phyloP scores from a whole-genome alignment of 306 rosid species.

The Mimosa bimucronata region DNA sequence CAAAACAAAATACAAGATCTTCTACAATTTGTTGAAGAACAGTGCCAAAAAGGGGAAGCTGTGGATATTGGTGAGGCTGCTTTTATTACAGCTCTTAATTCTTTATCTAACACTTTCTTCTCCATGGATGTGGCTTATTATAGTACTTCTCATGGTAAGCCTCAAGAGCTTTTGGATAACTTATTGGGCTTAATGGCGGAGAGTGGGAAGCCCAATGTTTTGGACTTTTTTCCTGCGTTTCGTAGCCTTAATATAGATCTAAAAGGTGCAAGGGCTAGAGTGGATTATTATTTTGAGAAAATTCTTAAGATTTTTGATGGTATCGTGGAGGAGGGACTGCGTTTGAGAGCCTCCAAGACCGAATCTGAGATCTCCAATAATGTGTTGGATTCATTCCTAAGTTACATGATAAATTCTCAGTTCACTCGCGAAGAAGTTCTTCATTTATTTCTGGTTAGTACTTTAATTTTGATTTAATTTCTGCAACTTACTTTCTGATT shows the following conservation, averaged over 20 bases:
- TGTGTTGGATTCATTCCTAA: conserved; percentile 30
- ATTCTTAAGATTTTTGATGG: conserved; percentile 8
- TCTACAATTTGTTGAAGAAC: neutral
- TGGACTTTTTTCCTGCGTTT: conserved; percentile 29
- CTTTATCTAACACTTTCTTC: conserved; percentile 49
- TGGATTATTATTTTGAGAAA: neutral
- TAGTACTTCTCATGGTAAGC: conserved; percentile 29
- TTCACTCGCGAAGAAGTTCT: neutral
- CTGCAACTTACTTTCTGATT: too few relatives aligned
- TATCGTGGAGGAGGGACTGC: conserved; percentile 17
- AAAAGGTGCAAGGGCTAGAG: conserved; percentile 1
- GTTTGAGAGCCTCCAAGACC: neutral
- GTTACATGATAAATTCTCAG: neutral
- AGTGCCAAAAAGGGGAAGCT: conserved; percentile 27
- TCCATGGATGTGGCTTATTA: conserved; percentile 47
- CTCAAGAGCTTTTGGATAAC: conserved; percentile 33
- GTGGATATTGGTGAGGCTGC: conserved; percentile 42
- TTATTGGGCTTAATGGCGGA: conserved; percentile 26
- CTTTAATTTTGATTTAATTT: too few relatives aligned
- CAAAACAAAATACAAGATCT: conserved; percentile 33
- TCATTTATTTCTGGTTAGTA: conserved; percentile 2
- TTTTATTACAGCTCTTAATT: conserved; percentile 39
- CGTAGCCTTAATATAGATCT: neutral
- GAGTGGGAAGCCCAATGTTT: conserved; percentile 31
- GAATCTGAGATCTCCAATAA: conserved; percentile 8